A percentile compares a stretch with the other conserved stretches of the same genome.
These are phyloP conservation scores for Knoxdaviesia proteae DNA, from an alignment of 2,329 filamentous ascomycete species.

Conservation along the genomic window DNA sequence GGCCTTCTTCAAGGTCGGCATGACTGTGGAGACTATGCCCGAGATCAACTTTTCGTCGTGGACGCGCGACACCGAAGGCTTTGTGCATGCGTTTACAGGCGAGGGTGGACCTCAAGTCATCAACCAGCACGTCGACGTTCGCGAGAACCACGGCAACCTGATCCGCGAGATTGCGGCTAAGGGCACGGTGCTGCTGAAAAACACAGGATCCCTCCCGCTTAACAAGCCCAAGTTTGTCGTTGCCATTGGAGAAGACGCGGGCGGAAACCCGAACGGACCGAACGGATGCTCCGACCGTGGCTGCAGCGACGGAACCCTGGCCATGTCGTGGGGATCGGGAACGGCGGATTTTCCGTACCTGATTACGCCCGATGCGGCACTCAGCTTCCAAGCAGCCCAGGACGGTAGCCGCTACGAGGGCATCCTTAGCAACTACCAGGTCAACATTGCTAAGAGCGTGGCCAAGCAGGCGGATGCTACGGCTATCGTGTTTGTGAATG, in stretches of 20 bases:
- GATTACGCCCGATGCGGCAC: constrained; percentile 49
- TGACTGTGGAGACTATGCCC: constrained; percentile 22
- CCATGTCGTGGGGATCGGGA: constrained; percentile 64
- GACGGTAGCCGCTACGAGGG: constrained; percentile 43
- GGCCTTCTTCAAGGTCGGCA: constrained; percentile 45
- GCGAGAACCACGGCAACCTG: constrained; percentile 44
- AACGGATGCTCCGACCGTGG: constrained; percentile 58
- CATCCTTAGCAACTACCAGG: constrained; percentile 42
- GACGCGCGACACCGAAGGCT: constrained; percentile 57
- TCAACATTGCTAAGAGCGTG: constrained; percentile 39
- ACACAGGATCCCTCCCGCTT: constrained; percentile 56
- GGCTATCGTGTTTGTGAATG: constrained; percentile 77
- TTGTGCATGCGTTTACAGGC: constrained; percentile 36
- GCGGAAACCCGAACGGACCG: constrained; percentile 50
- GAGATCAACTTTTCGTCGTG: constrained; percentile 75
- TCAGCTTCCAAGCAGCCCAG: constrained; percentile 38
- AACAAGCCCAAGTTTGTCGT: constrained; percentile 55
- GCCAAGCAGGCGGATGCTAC: constrained; percentile 42
- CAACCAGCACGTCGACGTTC: constrained; percentile 74
- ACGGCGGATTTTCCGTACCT: constrained; percentile 57
- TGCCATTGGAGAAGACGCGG: constrained; percentile 68
- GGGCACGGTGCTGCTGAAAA: constrained; percentile 80
- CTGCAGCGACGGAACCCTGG: constrained; percentile 39
- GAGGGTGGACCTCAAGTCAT: constrained; percentile 43
- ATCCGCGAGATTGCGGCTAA: constrained; percentile 62